These are phyloP conservation scores for Talaromyces marneffei DNA, from an alignment of 2,329 filamentous ascomycete species.

Conservation along the genomic window DNA sequence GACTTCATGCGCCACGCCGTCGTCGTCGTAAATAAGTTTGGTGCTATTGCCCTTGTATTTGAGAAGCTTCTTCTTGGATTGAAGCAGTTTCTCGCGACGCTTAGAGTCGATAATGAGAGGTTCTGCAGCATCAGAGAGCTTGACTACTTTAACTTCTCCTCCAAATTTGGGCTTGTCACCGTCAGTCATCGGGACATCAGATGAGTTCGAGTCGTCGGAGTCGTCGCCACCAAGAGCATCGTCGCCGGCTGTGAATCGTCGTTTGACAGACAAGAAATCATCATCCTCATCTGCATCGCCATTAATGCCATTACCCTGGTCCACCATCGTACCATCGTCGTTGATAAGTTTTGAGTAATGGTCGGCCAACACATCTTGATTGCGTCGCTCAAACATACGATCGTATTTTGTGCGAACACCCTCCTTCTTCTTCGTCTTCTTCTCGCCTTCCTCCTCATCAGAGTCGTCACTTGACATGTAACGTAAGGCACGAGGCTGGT, in stretches of 20 bases:
- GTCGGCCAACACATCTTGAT: conserved; percentile 89
- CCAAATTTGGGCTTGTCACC: neutral
- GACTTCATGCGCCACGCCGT: conserved; percentile 74
- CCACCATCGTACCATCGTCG: conserved; percentile 48
- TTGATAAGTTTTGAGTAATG: conserved; percentile 86
- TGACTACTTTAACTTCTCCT: conserved; percentile 29
- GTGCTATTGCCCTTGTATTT: conserved; percentile 83
- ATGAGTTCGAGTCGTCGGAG: neutral
- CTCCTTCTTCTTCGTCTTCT: conserved; percentile 57
- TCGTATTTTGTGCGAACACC: conserved; percentile 91
- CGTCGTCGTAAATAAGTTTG: conserved; percentile 87
- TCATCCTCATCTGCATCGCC: conserved; percentile 61
- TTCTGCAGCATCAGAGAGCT: conserved; percentile 55
- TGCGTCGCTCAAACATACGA: conserved; percentile 94
- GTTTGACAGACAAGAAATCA: conserved; percentile 84
- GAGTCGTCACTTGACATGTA: conserved; percentile 57
- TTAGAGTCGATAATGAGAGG: conserved; percentile 87
- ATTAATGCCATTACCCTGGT: conserved; percentile 28
- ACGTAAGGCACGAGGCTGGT: conserved; percentile 62
- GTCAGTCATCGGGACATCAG: conserved; percentile 33
- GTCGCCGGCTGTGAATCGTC: conserved; percentile 69
- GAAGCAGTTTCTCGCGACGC: conserved; percentile 88
- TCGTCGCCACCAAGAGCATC: conserved; percentile 45
- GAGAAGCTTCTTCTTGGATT: conserved; percentile 87
- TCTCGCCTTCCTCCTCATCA: conserved; percentile 41